Evolutionary conservation across 1,284 basidiomycete genomes (phyloP), one percentile per base, ranked within the genome.

Genomic region (Trichosporon ovoides): DNA sequence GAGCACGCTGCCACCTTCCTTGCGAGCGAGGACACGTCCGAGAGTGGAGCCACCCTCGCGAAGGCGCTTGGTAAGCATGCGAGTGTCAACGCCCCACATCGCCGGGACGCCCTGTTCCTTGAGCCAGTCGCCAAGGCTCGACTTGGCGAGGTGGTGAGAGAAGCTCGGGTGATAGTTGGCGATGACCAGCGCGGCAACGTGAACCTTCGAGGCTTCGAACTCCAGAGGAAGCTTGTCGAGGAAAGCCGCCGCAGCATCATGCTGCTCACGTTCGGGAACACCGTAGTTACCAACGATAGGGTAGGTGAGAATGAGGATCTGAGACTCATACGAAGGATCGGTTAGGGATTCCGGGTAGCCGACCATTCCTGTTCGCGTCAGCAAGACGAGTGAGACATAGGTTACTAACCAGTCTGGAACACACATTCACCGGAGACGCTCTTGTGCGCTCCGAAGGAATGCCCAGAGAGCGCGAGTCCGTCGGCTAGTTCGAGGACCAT

Each of bases 311-410:
- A 98, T 87, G 61, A 99, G 86, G 72, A 99, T 98, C 79, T 98
- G 96, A 53, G 93, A 93, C 77, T 95, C 88, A 80, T 98, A 99
- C 3, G 96, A 98, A 16, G 96, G 96, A 78, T 98, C 96, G 52
- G 96, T 99, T 65, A 98, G 81, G 16, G 96, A 98, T 75, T 98
- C 96, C 60, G 93, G 94, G 78, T 98, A 98, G 49, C 96, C 96
- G 62, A 98, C 93, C 95, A 99, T 96, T 59, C 94, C 94, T 96
- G 73, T 13, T 22, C 49, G 33, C 34, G 49, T 51, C 49, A 51
- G 49, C 34, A 16, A 51, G 33, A 14, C 12, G 33, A 19, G 28
- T 19, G 33, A 12, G n/a, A 22, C 16, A 5, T 18, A 13, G 38
- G 20, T 20, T 14, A 77, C 88, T 78, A 73, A 96, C 95, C 95